Conservation (phyloP, 306 rosid genomes). For the Rubus idaeus region DNA sequence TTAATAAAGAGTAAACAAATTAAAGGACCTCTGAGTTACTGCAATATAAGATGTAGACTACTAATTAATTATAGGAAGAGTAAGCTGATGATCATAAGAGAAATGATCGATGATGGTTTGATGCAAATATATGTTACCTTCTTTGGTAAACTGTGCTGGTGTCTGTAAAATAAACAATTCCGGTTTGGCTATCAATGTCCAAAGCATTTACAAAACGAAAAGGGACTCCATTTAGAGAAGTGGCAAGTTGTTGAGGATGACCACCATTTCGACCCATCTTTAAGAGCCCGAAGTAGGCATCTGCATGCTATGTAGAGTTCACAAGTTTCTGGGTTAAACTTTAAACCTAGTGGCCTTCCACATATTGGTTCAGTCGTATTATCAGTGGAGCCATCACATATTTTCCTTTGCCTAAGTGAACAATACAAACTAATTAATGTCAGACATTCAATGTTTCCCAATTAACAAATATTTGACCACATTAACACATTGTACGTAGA, state of each 20-base stretch:
- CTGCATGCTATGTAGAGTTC: constrained; percentile 44
- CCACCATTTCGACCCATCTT: constrained; percentile 42
- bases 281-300: constrained; percentile 59
- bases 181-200: constrained; percentile 47
- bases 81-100: too few species aligned
- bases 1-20: neutral
- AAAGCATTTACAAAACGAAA: constrained; percentile 50
- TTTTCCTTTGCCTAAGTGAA: constrained; percentile 31
- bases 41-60: neutral
- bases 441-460: neutral
- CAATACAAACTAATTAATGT: neutral
- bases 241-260: constrained; percentile 34
- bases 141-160: constrained; percentile 54
- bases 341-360: constrained; percentile 64
- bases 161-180: constrained; percentile 54
- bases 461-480: neutral
- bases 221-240: constrained; percentile 46
- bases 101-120: too few species aligned
- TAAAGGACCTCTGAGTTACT: too few species aligned
- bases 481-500: too few species aligned
- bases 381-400: constrained; percentile 45
- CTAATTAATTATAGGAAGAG: neutral
- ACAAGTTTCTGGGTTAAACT: constrained; percentile 29
- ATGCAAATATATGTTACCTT: constrained; percentile 34
- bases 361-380: constrained; percentile 33